Evolutionary conservation across 108 stramenopile genomes (phyloP), one percentile per base, ranked within the genome.

Genomic region (Parietichytrium sp.): DNA sequence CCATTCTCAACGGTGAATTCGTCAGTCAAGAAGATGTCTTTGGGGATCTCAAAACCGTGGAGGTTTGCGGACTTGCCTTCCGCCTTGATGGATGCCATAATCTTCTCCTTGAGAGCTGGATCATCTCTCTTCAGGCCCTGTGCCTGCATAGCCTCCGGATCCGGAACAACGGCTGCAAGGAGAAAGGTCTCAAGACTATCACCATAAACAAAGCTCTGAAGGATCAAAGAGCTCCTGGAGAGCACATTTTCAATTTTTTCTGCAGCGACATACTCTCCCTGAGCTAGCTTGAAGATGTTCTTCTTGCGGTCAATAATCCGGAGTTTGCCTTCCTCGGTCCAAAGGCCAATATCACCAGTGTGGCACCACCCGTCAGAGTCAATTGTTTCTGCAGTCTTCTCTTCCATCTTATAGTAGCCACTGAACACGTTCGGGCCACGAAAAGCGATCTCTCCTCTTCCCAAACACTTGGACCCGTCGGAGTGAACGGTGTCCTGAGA

Each of bases 221-320:
- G 95, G 47, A 96, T 89, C 26, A 96, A 83, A 1, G 90, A 83
- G 29, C 93, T 93, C 83, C 88, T 92, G 3, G 89, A 86, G 38
- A 95, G 53, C 18, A 95, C 85, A 83, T 96, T 96, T 86, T 98
- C 97, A 80, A 98, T 92, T 90, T 97, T 97, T 85, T 98, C 97
- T 4, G 96, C 93, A 18, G 97, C 95, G 26, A 87, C 79, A 81
- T 80, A 87, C 86, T 85, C 82, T 61, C 96, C 97, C 89, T 96
- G 96, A 6, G 94, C 83, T 8, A 98, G 91, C 86, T 98, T 98
- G 94, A 98, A 98, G 79, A 98, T 95, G 86, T 98, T 96, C 90
- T 98, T 98, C 89, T 96, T 96, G 52, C 97, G 91, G 87, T 98
- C 97, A 78, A 98, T 97, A 72, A 98, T 97, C 51, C 92, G 92